Base-by-base conservation (phyloP, 257 asterid species). In the Linaria vulgaris region DNA sequence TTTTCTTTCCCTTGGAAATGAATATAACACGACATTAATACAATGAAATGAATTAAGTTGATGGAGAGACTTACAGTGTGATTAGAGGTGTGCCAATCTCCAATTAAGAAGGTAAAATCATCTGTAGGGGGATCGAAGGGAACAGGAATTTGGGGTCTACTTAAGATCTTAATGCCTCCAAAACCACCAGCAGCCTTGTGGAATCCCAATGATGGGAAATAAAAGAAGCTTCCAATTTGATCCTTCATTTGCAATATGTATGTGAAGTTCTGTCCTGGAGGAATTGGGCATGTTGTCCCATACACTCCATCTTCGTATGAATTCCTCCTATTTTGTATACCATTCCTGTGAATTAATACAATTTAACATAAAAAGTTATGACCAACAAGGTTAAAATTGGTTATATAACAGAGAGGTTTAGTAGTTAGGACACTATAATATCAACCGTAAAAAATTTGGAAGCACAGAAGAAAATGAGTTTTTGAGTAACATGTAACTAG, bases 131-230 rank as follows among this genome's bases (percentile, higher is more conserved):
- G 64, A 4, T 74, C 77, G 5, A 91, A 91, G 22, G 98, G 98
- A 34, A 91, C 98, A 3, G 98, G 98, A 50, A 91, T 91, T 16
- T 23, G 27, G 6, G 98, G 96, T 53, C 98, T 73, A 79, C 98
- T 91, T 27, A 91, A 85, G 67, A 91, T 88, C 70, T 69, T 85
- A 24, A 91, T 83, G 10, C 88, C 90, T 15, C 98, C 98, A 48
- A 91, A 91, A 2, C 91, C 96, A 61, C 96, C 98, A 12, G 95
- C 96, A 46, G 96, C 98, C 59, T 91, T 91, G 83, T 91, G 98
- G 80, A 85, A 91, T 46, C 83, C 90, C 16, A 88, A 71, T 6
- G 98, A 88, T 34, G 98, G 96, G 74, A 80, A 91, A 74, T 91
- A 91, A 20, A 77, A 91, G 67, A 86, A 91, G 71, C 96, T 88